Base-by-base conservation (phyloP, 106 monocot genomes). In the Dioscorea dumetorum region DNA sequence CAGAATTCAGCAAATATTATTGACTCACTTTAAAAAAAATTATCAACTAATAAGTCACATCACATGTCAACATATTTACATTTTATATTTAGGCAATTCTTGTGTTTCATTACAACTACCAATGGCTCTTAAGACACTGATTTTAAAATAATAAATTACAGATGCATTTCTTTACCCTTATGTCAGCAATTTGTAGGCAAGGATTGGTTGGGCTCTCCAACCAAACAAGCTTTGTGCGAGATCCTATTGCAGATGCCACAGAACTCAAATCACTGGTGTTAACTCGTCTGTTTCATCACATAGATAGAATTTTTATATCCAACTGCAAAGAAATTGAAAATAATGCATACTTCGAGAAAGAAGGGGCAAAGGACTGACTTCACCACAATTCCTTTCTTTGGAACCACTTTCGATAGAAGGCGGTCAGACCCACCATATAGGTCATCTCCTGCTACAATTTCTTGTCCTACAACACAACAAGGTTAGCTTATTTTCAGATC, bases 121-220 rank as follows among this genome's bases (percentile, higher is more conserved):
- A 41, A 41, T 41, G 41, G 41, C 6, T 41, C 41, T 41, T 41
- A 5, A 6, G 6, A 41, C 41, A 41, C 5, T 0, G 6, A 41
- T 10, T 41, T 2, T 41, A 3, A 41, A 41, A 41, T 10, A 7
- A 58, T 5, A 22, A 61, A 61, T 23, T 24, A 14, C 3, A 32
- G 22, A 14, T 22, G 3, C 31, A 16, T 0, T 60, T 57, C 23
- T 77, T 71, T 80, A 93, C 99, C 67, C 83, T 66, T 81, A 99
- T 93, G 63, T 99, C 90, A 52, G 81, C 81, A 28, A 99, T 87
- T 67, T 85, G 89, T 48, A 58, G 84, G 32, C 93, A 87, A 56
- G 99, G 99, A 77, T 99, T 93, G 22, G 99, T 93, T 73, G 99
- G 99, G 63, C 92, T 93, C 73, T 99, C 99, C 56, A 99, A 64